A percentile compares a stretch with the other conserved stretches of the same genome.
Conservation (phyloP, 805 yeast genomes). For the Candida chauliodis region DNA sequence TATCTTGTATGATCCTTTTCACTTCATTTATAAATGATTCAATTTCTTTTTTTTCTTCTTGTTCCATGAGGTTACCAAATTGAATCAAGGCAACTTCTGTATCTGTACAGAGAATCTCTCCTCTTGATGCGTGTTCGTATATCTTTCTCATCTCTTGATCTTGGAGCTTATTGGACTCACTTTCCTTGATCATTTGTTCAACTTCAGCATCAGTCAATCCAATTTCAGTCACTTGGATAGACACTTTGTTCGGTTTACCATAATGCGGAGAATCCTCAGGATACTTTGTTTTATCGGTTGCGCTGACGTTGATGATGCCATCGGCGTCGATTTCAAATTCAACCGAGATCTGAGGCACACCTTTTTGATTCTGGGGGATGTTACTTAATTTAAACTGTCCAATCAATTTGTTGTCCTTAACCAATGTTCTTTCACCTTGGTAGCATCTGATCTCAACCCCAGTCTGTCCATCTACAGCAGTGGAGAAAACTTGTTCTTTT, state of each 20-base stretch:
- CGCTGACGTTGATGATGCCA: conserved; percentile 61
- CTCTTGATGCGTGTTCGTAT: conserved; percentile 71
- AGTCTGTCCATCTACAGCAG: conserved; percentile 83
- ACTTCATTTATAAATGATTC: conserved; percentile 16
- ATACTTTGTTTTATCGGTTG: conserved; percentile 49
- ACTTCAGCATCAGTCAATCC: conserved; percentile 71
- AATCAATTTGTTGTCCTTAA: conserved; percentile 71
- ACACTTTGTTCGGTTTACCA: conserved; percentile 50
- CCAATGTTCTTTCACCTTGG: conserved; percentile 80
- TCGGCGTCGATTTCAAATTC: conserved; percentile 80
- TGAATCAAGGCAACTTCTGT: conserved; percentile 82
- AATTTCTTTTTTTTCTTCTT: conserved; percentile 44
- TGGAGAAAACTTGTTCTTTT: conserved; percentile 70
- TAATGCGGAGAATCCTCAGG: conserved; percentile 31
- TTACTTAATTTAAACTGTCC: conserved; percentile 72
- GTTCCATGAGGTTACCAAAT: conserved; percentile 49
- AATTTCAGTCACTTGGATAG: conserved; percentile 65
- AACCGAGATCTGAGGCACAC: conserved; percentile 75
- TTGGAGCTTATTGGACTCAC: conserved; percentile 54
- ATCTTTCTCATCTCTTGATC: conserved; percentile 60
- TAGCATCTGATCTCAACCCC: conserved; percentile 76
- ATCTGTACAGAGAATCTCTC: conserved; percentile 78
- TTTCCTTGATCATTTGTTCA: conserved; percentile 59
- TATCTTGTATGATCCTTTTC: conserved; percentile 28
- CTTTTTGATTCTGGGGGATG: conserved; percentile 75